Conservation (phyloP, 2,329 filamentous ascomycete species). For the Beauveria varroae region DNA sequence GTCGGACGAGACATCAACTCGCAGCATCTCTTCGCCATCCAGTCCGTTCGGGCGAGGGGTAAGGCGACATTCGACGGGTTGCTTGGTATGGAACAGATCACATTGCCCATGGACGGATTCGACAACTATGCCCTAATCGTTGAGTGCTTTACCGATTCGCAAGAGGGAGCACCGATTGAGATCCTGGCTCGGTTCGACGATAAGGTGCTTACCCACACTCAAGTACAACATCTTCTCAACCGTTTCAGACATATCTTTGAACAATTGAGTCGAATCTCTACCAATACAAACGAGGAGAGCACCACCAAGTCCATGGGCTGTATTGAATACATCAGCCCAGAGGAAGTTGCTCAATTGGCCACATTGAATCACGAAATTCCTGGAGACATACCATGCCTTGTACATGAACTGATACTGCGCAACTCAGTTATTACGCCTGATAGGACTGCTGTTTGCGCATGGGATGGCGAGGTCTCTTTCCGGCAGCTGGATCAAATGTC, state of each 20-base stretch:
- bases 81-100: neutral
- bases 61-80: neutral
- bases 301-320: neutral
- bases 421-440: neutral
- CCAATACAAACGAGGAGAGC: neutral
- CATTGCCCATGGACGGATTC: neutral
- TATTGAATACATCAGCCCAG: neutral
- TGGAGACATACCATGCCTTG: neutral
- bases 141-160: neutral
- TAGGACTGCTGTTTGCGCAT: conserved; percentile 8
- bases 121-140: neutral
- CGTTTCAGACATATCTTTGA: neutral
- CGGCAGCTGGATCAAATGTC: conserved; percentile 12
- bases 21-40: conserved; percentile 13
- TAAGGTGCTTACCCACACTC: neutral
- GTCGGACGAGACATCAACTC: conserved; percentile 13
- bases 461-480: conserved; percentile 18
- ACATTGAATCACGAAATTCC: neutral
- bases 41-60: neutral
- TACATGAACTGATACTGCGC: neutral
- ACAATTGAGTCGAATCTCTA: neutral
- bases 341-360: neutral
- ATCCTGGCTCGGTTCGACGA: neutral
- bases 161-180: neutral
- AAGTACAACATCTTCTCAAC: neutral